Conservation (phyloP, 139 green algal genomes). For the Raphidocelis subcapitata region DNA sequence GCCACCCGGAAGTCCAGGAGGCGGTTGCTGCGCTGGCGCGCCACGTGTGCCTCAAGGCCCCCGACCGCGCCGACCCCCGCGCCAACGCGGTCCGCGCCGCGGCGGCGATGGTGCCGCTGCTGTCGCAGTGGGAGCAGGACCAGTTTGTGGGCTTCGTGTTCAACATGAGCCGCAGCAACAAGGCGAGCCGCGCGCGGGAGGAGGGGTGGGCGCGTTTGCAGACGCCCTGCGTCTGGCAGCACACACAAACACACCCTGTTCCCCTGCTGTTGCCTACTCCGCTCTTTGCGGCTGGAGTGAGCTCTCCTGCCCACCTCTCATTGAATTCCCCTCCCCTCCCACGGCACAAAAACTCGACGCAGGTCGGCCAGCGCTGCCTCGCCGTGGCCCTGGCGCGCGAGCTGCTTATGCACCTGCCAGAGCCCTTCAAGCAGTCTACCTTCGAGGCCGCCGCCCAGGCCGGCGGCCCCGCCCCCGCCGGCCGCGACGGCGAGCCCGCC, state of each 20-base stretch:
- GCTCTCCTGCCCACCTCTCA: too few relatives aligned
- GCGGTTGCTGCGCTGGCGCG: conserved; percentile 51
- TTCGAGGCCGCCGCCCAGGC: conserved; percentile 13
- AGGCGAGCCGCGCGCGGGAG: background rate
- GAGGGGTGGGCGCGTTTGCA: background rate
- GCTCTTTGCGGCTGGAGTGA: too few relatives aligned
- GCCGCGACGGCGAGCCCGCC: conserved; percentile 10
- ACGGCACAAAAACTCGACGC: too few relatives aligned
- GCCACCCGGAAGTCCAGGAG: conserved; percentile 24
- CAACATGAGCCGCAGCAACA: conserved; percentile 12
- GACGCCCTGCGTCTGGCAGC: background rate
- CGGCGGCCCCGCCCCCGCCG: background rate
- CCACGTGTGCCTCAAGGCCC: conserved; percentile 51
- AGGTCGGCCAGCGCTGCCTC: conserved; percentile 49
- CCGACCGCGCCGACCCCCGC: conserved; percentile 63
- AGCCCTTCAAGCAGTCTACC: conserved; percentile 40
- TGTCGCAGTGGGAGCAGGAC: conserved; percentile 35
- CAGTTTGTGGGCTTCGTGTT: conserved; percentile 37
- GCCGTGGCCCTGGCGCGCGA: conserved; percentile 56
- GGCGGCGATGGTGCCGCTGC: conserved; percentile 27
- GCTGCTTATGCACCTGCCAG: conserved; percentile 47
- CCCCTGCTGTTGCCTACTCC: too few relatives aligned
- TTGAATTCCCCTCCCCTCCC: too few relatives aligned
- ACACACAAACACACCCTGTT: background rate
- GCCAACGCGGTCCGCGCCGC: conserved; percentile 36